Conservation (phyloP, 2,329 filamentous ascomycete genomes). For the Pestalotiopsis sp. region DNA sequence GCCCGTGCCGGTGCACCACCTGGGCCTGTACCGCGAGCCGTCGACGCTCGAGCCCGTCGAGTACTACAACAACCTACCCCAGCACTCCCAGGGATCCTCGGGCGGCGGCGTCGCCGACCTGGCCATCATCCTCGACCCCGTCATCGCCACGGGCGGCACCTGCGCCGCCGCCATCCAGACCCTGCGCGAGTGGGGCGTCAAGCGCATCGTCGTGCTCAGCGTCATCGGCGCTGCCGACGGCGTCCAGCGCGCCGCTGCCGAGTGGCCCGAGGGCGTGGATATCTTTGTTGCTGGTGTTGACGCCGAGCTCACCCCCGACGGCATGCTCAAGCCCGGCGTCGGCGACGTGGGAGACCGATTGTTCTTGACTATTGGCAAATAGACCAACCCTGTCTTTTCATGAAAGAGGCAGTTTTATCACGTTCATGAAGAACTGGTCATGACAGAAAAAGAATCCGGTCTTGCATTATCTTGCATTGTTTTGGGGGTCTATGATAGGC, state of each 20-base stretch:
- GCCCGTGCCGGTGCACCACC: slow-evolving; percentile 85
- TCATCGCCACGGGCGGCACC: slow-evolving; percentile 93
- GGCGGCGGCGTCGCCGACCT: slow-evolving; percentile 49
- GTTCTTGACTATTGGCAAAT: slow-evolving; percentile 85
- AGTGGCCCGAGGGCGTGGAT: slow-evolving; percentile 78
- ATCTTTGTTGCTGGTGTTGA: slow-evolving; percentile 87
- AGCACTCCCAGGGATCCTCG: slow-evolving; percentile 46
- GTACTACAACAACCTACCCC: slow-evolving; percentile 97
- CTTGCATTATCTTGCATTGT: slow-evolving; percentile 6
- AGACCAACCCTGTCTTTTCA: too few species aligned
- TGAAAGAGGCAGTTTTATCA: too few species aligned
- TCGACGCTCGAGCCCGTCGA: slow-evolving; percentile 87
- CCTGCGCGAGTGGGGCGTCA: slow-evolving; percentile 88
- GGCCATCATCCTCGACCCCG: slow-evolving; percentile 85
- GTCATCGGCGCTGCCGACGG: slow-evolving; percentile 76
- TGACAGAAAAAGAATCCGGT: neutral
- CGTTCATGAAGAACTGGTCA: neutral
- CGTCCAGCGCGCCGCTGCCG: slow-evolving; percentile 69
- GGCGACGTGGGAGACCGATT: slow-evolving; percentile 90
- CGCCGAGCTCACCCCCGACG: slow-evolving; percentile 69
- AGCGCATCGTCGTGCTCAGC: slow-evolving; percentile 74
- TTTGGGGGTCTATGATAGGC: neutral
- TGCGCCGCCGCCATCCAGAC: slow-evolving; percentile 88
- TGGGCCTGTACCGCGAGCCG: slow-evolving; percentile 92
- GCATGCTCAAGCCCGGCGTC: slow-evolving; percentile 89